Conservation (phyloP, 306 rosid genomes). For the Canavalia gladiata region DNA sequence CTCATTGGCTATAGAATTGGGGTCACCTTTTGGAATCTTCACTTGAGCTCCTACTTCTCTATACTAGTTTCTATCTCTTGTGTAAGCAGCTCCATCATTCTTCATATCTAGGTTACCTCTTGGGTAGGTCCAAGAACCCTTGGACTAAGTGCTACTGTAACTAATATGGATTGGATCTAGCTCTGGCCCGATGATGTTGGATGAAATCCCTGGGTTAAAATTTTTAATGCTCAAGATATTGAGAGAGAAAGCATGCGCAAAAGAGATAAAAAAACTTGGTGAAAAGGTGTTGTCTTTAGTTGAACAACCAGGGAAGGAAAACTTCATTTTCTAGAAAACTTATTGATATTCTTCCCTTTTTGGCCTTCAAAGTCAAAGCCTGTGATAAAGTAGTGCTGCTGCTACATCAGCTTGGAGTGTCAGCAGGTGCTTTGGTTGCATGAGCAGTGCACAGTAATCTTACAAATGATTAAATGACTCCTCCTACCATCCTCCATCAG, state of each 20-base stretch:
- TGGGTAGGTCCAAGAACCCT: slow-evolving; percentile 14
- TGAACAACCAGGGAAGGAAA: slow-evolving; percentile 1
- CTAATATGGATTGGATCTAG: neutral
- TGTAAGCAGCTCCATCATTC: slow-evolving; percentile 6
- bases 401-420: neutral
- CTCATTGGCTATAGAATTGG: slow-evolving; percentile 4
- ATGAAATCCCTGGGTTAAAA: neutral
- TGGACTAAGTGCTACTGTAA: neutral
- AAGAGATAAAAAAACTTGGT: neutral
- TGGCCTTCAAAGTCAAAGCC: slow-evolving; percentile 8
- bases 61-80: slow-evolving; percentile 8
- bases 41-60: slow-evolving; percentile 2
- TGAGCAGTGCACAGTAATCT: slow-evolving; percentile 22
- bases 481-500: neutral
- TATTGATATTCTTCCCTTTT: slow-evolving; percentile 3
- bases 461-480: slow-evolving; percentile 4
- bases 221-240: neutral
- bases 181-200: slow-evolving; percentile 2
- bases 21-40: slow-evolving; percentile 18
- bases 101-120: slow-evolving; percentile 1
- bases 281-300: slow-evolving; percentile 8
- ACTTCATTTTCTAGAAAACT: slow-evolving; percentile 2
- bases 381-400: slow-evolving; percentile 18
- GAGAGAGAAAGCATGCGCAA: slow-evolving; percentile 8
- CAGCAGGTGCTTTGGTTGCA: neutral